These are phyloP conservation scores for Jackrogersella minutella DNA, from an alignment of 495 filamentous ascomycete genomes.

Conservation along the genomic window DNA sequence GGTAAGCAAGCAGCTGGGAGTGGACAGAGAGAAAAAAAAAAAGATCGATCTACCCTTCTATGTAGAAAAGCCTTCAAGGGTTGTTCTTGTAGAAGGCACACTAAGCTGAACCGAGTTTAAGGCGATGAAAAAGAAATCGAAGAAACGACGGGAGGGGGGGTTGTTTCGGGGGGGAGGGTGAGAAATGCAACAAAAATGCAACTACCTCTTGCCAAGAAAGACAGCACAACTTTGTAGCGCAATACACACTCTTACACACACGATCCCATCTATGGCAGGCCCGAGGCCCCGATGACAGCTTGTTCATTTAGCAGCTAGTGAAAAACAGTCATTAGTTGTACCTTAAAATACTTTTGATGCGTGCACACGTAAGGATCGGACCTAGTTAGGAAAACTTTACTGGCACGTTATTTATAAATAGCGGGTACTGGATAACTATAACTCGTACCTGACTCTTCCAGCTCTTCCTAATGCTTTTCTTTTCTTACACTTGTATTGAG, in stretches of 20 bases:
- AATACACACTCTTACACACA: not conserved
- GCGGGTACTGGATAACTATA: too few species aligned
- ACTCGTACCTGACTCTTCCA: too few species aligned
- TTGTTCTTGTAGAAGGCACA: conserved; percentile 23
- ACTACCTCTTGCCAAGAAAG: conserved; percentile 29
- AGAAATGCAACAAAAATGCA: conserved; percentile 24
- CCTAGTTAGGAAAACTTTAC: not conserved
- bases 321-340: conserved; percentile 6
- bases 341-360: conserved; percentile 25
- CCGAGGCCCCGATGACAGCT: conserved; percentile 23
- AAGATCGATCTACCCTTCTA: conserved; percentile 31
- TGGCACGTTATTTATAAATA: conserved; percentile 33
- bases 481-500: not conserved
- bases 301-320: conserved; percentile 11
- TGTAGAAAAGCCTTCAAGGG: too few species aligned
- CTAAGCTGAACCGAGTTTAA: conserved; percentile 42
- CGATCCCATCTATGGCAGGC: not conserved
- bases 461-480: too few species aligned
- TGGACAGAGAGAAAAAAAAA: too few species aligned
- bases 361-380: conserved; percentile 27
- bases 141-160: conserved; percentile 14
- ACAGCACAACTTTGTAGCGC: conserved; percentile 28
- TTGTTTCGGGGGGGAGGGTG: not conserved
- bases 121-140: conserved; percentile 25
- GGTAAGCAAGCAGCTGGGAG: conserved; percentile 9